Evolutionary conservation across 345 rosid species (phyloP).

Genomic region (Citrus glauca): DNA sequence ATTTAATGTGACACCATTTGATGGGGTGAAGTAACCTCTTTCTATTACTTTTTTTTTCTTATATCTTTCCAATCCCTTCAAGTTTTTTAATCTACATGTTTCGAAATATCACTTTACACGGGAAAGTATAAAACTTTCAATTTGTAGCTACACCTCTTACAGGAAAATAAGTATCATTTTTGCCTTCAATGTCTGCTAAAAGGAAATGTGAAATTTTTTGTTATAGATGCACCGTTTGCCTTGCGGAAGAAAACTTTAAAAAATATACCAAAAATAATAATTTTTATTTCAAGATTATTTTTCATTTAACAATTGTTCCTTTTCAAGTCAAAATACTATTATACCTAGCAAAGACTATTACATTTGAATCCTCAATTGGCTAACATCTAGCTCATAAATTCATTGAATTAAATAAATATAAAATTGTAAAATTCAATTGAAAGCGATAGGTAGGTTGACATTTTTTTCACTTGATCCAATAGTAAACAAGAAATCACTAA

Average conservation of each 20-base stretch:
- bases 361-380: too few species aligned
- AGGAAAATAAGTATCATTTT: neutral
- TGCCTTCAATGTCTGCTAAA: neutral
- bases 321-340: too few species aligned
- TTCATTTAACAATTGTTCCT: too few species aligned
- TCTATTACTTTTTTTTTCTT: neutral
- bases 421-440: too few species aligned
- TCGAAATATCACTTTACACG: neutral
- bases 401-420: too few species aligned
- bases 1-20: neutral
- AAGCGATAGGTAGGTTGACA: too few species aligned
- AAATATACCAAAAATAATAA: too few species aligned
- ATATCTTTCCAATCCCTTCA: neutral
- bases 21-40: neutral
- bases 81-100: neutral
- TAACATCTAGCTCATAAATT: too few species aligned
- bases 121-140: neutral
- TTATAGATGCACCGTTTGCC: constrained; percentile 67
- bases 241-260: constrained; percentile 29
- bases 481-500: too few species aligned
- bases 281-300: too few species aligned
- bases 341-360: too few species aligned
- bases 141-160: neutral
- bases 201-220: neutral
- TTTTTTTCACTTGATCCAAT: too few species aligned